phyloP scores from a whole-genome alignment of 306 rosid genomes.

The Styphnolobium japonicum region DNA sequence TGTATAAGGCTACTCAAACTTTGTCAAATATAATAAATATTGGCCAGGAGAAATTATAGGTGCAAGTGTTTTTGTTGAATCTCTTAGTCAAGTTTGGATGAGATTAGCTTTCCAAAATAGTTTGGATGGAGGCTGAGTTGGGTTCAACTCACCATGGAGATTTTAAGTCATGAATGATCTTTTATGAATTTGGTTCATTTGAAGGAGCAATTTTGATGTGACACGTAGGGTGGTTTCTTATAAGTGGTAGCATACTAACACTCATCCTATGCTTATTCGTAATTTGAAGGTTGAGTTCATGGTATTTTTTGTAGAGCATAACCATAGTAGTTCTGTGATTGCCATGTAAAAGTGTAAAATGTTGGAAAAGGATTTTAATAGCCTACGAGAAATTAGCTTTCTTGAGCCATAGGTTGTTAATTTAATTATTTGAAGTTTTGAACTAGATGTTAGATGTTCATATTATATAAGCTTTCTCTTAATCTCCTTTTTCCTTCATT shows the following conservation, averaged over 20 bases:
- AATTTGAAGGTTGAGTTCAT: not conserved
- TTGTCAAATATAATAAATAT: not conserved
- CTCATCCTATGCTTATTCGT: not conserved
- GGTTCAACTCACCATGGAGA: too few species aligned
- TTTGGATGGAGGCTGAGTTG: not conserved
- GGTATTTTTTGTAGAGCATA: not conserved
- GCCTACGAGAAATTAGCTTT: not conserved
- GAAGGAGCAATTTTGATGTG: not conserved
- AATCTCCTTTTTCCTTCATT: not conserved
- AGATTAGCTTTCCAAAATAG: not conserved
- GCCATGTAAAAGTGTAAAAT: not conserved
- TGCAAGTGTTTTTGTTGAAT: not conserved
- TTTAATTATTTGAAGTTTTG: not conserved
- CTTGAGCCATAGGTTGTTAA: not conserved
- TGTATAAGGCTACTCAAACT: not conserved
- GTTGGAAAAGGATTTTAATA: not conserved
- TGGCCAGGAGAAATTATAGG: not conserved
- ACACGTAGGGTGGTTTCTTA: not conserved
- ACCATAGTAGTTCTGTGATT: not conserved
- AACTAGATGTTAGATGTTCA: not conserved
- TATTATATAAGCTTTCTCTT: not conserved
- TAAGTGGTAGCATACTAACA: not conserved
- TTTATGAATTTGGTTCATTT: not conserved
- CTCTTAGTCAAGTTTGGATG: not conserved
- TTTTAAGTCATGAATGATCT: not conserved